Base-by-base conservation (phyloP, 2,329 filamentous ascomycete species). In the Epichloe bromicola region DNA sequence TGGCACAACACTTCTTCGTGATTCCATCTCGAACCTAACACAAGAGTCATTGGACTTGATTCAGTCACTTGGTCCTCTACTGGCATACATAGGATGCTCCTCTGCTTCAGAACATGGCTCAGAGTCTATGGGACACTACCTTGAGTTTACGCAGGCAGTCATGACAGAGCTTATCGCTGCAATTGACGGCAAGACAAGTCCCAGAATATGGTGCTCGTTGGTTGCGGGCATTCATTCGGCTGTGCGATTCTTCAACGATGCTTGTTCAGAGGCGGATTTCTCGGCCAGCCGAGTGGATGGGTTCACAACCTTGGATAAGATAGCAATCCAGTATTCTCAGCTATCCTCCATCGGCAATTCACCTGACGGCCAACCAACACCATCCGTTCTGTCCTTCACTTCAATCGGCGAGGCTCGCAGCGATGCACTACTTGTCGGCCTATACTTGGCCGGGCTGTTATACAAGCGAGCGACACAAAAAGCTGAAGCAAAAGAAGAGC, bases 11-110 rank as follows among this genome's bases (percentile, higher is more conserved):
- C 55, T 62, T 6, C 58, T 67, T 23, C 60, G 59, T 11, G 46
- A 55, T 2, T 59, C 58, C 39, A 60, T 62, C 50, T 49, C 56
- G 4, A 48, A 49, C 12, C 53, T 56, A 4, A 52, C 50, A 10
- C 34, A 55, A 1, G 58, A 63, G 10, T 57, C 60, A 4, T 55
- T 57, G 4, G 56, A 61, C 41, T 58, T 55, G 8, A 63, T 71
- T 5, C 62, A 65, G 33, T 60, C 60, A 30, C 62, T 75, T 2
- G 64, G 74, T 4, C 65, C 67, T 10, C 66, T 73, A 2, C 56
- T 80, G 3, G 72, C 72, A 3, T 74, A 70, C 50, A 65, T 79
- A 46, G 73, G 73, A 30, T 76, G 73, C 58, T 75, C 73, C 67
- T 1, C 56, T 52, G 2, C 53, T 44, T 8, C 52, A 12, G 43